These are phyloP conservation scores for Rhododendron williamsianum DNA, from an alignment of 148 eudicot genomes.

Conservation along the genomic window DNA sequence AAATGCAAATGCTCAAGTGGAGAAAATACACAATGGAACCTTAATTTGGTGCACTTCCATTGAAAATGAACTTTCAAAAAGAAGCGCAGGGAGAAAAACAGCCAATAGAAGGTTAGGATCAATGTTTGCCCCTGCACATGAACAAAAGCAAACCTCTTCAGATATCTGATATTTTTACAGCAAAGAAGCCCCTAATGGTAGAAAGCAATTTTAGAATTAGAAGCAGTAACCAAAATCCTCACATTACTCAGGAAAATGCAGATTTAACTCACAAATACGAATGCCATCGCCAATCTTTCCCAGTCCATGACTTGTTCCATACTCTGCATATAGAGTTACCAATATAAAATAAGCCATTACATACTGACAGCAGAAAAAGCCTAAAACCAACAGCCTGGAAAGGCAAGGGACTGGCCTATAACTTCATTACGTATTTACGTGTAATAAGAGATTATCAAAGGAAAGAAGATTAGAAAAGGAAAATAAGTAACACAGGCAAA, in stretches of 20 bases:
- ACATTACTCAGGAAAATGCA: slow-evolving; percentile 8
- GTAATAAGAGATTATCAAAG: not conserved
- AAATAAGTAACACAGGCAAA: not conserved
- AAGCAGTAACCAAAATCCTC: slow-evolving; percentile 4
- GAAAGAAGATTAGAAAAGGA: not conserved
- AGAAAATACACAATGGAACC: slow-evolving; percentile 35
- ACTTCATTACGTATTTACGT: not conserved
- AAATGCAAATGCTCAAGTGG: not conserved
- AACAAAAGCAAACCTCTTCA: slow-evolving; percentile 7
- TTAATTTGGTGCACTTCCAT: slow-evolving; percentile 99
- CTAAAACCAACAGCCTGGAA: not conserved
- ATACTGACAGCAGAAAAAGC: not conserved
- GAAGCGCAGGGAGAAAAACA: slow-evolving; percentile 96
- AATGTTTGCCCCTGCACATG: slow-evolving; percentile 75
- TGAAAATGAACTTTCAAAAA: slow-evolving; percentile 90
- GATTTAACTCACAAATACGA: slow-evolving; percentile 72
- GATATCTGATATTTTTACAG: slow-evolving; percentile 1
- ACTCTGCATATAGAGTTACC: slow-evolving; percentile 50
- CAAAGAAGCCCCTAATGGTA: slow-evolving; percentile 6
- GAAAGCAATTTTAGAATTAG: slow-evolving; percentile 8
- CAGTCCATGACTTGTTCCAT: slow-evolving; percentile 69
- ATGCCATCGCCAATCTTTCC: slow-evolving; percentile 93
- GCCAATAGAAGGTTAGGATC: slow-evolving; percentile 92
- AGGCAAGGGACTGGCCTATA: not conserved
- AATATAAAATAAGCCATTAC: not conserved